Conservation (phyloP, 331 rosid genomes). For the Malus hybrid region DNA sequence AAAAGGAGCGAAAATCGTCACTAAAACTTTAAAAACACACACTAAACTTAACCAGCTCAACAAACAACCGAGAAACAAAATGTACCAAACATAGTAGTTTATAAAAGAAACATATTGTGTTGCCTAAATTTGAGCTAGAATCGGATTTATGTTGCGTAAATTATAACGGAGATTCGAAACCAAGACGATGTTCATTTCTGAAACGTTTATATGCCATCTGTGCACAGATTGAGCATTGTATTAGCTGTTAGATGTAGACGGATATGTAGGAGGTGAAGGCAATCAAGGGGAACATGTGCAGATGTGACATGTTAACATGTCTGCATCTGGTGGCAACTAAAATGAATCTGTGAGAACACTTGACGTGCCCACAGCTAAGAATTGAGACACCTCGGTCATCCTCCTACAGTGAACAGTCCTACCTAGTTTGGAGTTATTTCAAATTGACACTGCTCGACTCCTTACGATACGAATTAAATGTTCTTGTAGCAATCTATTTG, state of each 20-base stretch:
- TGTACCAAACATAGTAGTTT: neutral
- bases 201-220: neutral
- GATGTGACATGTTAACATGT: neutral
- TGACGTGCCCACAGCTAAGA: neutral
- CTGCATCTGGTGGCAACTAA: neutral
- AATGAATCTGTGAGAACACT: neutral
- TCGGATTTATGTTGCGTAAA: neutral
- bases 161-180: neutral
- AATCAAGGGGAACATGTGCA: neutral
- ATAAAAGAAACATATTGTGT: neutral
- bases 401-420: neutral
- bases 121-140: neutral
- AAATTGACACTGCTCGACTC: too few relatives aligned
- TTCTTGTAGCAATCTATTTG: too few relatives aligned
- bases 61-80: neutral
- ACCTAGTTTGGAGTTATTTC: neutral
- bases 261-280: neutral
- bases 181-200: neutral
- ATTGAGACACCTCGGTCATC: neutral
- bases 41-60: neutral
- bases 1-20: neutral
- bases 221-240: neutral
- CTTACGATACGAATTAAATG: too few relatives aligned
- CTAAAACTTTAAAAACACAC: neutral
- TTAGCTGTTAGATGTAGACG: neutral